phyloP scores from a whole-genome alignment of 192 early-diverging fungal genomes.

The Phycomyces nitens region DNA sequence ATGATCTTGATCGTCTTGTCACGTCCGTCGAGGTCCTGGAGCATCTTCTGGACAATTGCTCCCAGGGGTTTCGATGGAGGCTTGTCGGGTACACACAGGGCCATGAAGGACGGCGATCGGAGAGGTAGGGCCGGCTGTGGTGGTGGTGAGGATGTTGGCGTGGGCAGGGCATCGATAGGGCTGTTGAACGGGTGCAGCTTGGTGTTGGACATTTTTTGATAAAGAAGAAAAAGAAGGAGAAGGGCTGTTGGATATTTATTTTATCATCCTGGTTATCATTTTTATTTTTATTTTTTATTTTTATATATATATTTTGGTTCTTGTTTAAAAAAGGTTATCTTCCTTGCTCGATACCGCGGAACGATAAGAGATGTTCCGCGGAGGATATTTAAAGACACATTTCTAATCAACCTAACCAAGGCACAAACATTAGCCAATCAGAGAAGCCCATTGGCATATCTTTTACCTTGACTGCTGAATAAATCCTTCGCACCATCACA shows the following conservation, averaged over 20 bases:
- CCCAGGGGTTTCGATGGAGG: not conserved
- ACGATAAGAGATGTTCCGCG: no score
- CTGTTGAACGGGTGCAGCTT: not conserved
- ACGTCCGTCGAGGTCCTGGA: conserved; percentile 73
- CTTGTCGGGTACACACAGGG: not conserved
- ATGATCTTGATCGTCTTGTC: conserved; percentile 80
- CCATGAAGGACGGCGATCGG: not conserved
- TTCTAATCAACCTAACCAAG: not conserved
- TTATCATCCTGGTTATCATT: no score
- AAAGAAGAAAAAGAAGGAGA: no score
- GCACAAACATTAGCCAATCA: no score
- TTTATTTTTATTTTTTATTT: no score
- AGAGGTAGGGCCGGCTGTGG: not conserved
- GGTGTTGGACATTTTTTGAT: not conserved
- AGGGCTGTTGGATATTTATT: no score
- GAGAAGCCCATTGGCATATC: no score
- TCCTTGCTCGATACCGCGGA: no score
- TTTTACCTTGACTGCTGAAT: conserved; percentile 68
- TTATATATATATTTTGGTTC: no score
- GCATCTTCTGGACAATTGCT: conserved; percentile 55
- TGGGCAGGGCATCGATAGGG: not conserved
- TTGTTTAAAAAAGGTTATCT: no score
- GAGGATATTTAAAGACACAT: no score
- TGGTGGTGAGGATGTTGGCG: not conserved
- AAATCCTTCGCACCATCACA: conserved; percentile 71